Percentiles rank a stretch among this genome's conserved stretches.
Evolutionary conservation across 495 filamentous ascomycete species (phyloP).

Genomic region (Astrothelium macrocarpum): DNA sequence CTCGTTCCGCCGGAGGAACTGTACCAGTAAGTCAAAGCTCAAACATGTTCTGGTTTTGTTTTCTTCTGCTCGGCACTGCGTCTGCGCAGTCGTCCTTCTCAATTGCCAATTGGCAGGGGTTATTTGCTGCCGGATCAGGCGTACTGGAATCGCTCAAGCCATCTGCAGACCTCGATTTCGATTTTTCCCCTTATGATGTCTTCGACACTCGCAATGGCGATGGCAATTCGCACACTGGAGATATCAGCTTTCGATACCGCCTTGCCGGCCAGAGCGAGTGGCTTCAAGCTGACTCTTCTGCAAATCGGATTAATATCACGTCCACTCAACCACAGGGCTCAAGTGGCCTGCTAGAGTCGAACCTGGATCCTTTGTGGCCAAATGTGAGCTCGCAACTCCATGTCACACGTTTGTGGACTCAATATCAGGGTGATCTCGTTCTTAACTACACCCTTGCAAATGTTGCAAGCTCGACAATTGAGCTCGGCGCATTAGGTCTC

Average conservation of each 20-base stretch:
- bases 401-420: slow-evolving; percentile 38
- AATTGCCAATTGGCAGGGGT: background rate
- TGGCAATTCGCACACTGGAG: slow-evolving; percentile 44
- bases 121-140: slow-evolving; percentile 7
- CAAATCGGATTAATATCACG: slow-evolving; percentile 25
- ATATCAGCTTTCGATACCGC: slow-evolving; percentile 42
- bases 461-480: slow-evolving; percentile 27
- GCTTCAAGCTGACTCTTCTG: slow-evolving; percentile 34
- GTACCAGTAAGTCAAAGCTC: too few species aligned
- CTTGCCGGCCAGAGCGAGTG: slow-evolving; percentile 24
- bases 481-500: slow-evolving; percentile 44
- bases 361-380: slow-evolving; percentile 30
- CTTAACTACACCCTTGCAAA: slow-evolving; percentile 42
- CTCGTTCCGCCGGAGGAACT: too few species aligned
- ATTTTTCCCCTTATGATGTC: slow-evolving; percentile 41
- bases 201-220: slow-evolving; percentile 34
- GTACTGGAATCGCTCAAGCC: slow-evolving; percentile 37
- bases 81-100: slow-evolving; percentile 5
- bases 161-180: slow-evolving; percentile 28
- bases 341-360: slow-evolving; percentile 24
- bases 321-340: slow-evolving; percentile 10
- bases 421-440: slow-evolving; percentile 36
- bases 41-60: background rate
- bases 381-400: slow-evolving; percentile 22
- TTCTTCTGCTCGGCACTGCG: background rate